A percentile compares a stretch with the other conserved stretches of the same genome.
These are phyloP conservation scores for Aureobasidium sp. DNA, from an alignment of 2,329 filamentous ascomycete species.

Conservation along the genomic window DNA sequence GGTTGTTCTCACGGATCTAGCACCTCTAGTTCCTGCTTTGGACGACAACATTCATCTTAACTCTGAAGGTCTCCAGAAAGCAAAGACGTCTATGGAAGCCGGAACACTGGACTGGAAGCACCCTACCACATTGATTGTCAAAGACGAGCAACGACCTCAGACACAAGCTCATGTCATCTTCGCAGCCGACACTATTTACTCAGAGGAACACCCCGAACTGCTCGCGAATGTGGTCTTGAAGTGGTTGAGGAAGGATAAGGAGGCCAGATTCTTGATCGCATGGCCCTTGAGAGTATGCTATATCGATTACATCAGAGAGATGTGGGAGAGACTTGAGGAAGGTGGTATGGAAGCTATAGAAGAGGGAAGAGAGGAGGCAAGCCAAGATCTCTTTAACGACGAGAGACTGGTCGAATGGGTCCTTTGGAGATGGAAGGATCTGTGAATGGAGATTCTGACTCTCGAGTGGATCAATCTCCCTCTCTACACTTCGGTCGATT, in stretches of 20 bases:
- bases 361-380: conserved; percentile 35
- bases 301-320: conserved; percentile 46
- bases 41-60: conserved; percentile 78
- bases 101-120: conserved; percentile 79
- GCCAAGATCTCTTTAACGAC: conserved; percentile 39
- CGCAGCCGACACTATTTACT: conserved; percentile 89
- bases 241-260: conserved; percentile 37
- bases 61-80: conserved; percentile 55
- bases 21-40: conserved; percentile 85
- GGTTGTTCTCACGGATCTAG: conserved; percentile 84
- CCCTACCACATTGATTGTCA: conserved; percentile 47
- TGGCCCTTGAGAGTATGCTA: conserved; percentile 47
- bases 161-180: conserved; percentile 68
- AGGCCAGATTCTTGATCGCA: conserved; percentile 41
- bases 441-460: conserved; percentile 27
- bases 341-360: conserved; percentile 40
- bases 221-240: conserved; percentile 51
- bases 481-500: background rate
- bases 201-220: conserved; percentile 80
- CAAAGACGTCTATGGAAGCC: conserved; percentile 65
- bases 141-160: background rate
- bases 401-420: conserved; percentile 43
- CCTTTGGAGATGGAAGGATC: conserved; percentile 42
- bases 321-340: conserved; percentile 44
- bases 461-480: no score